Conservation (phyloP, 208 protist genomes). For the Leptomonas pyrrhocoris region DNA sequence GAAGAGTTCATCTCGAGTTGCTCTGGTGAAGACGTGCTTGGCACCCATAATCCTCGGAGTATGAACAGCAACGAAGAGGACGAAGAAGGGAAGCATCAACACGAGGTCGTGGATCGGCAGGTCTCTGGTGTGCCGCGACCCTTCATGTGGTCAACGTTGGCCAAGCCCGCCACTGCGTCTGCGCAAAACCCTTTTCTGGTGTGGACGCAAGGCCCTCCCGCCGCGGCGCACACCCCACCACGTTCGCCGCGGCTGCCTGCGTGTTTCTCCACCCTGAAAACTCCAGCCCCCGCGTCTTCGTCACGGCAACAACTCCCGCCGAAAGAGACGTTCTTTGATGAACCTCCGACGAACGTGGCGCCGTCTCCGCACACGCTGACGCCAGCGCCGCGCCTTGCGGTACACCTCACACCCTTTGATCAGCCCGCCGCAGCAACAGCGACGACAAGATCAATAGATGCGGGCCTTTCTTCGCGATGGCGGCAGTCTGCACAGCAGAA, state of each 20-base stretch:
- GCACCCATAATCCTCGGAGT: neutral
- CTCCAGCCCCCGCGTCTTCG: neutral
- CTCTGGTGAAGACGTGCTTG: neutral
- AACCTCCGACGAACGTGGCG: neutral
- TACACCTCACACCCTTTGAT: neutral
- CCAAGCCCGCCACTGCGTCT: neutral
- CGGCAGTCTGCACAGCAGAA: neutral
- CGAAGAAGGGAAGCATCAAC: neutral
- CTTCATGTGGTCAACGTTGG: neutral
- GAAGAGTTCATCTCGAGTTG: neutral
- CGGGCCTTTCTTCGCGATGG: neutral
- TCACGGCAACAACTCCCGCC: no score
- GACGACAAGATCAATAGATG: neutral
- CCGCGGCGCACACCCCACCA: neutral
- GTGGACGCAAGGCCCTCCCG: neutral
- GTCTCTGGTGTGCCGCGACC: neutral
- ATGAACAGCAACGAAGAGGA: neutral
- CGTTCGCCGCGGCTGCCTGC: conserved; percentile 10
- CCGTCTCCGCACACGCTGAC: conserved; percentile 1
- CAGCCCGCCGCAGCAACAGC: neutral
- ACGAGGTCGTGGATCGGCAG: neutral
- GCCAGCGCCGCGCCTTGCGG: conserved; percentile 1
- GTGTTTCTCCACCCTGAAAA: conserved; percentile 2
- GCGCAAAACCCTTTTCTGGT: neutral
- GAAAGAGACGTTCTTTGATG: conserved; percentile 3